Evolutionary conservation across 2,329 filamentous ascomycete species (phyloP), one percentile per base, ranked within the genome.

Genomic region (Pyrenophora seminiperda): DNA sequence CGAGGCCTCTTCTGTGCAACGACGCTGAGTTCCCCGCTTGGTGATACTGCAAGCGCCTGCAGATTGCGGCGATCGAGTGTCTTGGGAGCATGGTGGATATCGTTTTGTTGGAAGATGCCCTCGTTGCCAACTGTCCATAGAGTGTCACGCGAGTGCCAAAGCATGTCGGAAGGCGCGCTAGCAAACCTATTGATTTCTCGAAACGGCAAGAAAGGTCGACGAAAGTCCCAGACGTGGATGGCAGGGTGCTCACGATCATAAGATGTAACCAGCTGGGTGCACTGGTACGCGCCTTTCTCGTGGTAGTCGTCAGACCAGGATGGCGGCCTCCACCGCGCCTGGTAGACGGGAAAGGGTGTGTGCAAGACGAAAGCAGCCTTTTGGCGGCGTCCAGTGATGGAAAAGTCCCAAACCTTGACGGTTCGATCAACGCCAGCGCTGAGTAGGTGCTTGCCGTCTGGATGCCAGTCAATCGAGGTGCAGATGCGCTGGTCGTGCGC

Each of bases 391-490:
- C 79, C 79, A 46, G 80, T 76, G 2, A 76, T 73, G 3, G 81
- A 82, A 48, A 86, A 82, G 65, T 87, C 83, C 83, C 84, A 87
- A 20, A 87, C 79, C 65, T 83, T 83, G 54, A 87, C 79, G 22
- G 81, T 81, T 50, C 81, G 82, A 66, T 87, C 84, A 17, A 80
- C 76, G 43, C 84, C 79, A n/a, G 82, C 83, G 58, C 83, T 86
- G 45, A 83, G 77, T 7, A 87, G 73, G 65, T 87, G 83, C 62
- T 81, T 85, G 5, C 84, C 84, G 59, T 87, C 83, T 1, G 84
- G 84, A 63, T 87, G 84, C 83, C 84, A 87, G 65, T 87, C 84
- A 29, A 87, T 79, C 5, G 83, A 78, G 53, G 80, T 84, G 71
- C 84, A 87, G 4, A 77, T 77, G 54, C 78, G 79, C 54, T 70